These are phyloP conservation scores for Xylaria intraflava DNA, from an alignment of 495 filamentous ascomycete species.

Conservation along the genomic window DNA sequence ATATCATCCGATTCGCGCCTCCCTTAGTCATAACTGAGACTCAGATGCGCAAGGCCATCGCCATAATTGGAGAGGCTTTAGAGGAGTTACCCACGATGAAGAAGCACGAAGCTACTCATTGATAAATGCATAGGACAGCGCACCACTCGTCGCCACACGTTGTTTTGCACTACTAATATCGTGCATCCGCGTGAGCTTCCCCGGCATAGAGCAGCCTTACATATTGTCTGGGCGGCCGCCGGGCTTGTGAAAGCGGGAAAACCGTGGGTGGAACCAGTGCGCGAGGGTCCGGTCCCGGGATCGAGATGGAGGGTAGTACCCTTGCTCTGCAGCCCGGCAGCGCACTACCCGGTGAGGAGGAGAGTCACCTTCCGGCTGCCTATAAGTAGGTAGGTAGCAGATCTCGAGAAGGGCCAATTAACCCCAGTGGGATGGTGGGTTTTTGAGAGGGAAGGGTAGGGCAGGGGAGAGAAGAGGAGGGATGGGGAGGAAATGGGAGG, in stretches of 20 bases:
- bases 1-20: constrained; percentile 93
- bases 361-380: background rate
- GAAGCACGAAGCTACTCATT: constrained; percentile 24
- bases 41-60: constrained; percentile 71
- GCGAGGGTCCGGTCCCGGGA: constrained; percentile 1
- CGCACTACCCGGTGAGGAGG: background rate
- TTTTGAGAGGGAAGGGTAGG: background rate
- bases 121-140: constrained; percentile 8
- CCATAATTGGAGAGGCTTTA: constrained; percentile 70
- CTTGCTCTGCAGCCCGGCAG: constrained; percentile 2
- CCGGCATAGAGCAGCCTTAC: background rate
- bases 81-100: constrained; percentile 46
- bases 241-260: background rate
- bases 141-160: constrained; percentile 10
- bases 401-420: background rate
- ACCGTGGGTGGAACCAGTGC: constrained; percentile 1
- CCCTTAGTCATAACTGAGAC: constrained; percentile 79
- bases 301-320: constrained; percentile 2
- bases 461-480: background rate
- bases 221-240: background rate
- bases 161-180: background rate
- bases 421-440: background rate
- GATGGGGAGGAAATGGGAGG: too few relatives aligned
- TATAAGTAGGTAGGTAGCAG: background rate
- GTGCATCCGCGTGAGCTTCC: background rate